Evolutionary conservation across 2,329 filamentous ascomycete species (phyloP).

Genomic region (Nectriaceae sp.): DNA sequence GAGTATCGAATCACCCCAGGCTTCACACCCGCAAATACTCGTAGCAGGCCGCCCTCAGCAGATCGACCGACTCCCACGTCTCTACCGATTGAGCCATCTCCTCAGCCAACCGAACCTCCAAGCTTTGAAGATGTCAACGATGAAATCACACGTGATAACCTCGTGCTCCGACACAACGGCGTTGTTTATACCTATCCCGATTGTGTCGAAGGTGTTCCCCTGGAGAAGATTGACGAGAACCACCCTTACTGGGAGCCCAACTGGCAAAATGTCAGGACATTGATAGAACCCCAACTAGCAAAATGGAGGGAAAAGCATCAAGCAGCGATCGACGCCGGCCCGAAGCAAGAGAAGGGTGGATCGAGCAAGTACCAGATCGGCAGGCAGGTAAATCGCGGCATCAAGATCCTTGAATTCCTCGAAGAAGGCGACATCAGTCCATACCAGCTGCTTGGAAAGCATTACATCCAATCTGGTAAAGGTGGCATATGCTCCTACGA

Average conservation of each 20-base stretch:
- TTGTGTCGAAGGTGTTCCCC: conserved; percentile 54
- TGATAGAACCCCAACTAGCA: conserved; percentile 46
- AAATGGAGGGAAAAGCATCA: conserved; percentile 52
- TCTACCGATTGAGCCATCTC: conserved; percentile 28
- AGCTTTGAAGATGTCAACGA: conserved; percentile 15
- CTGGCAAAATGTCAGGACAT: conserved; percentile 49
- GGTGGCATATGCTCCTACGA: conserved; percentile 53
- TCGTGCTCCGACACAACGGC: conserved; percentile 52
- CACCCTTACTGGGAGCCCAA: conserved; percentile 59
- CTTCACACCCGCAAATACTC: conserved; percentile 35
- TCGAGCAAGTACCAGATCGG: conserved; percentile 55
- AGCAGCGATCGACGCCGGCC: conserved; percentile 34
- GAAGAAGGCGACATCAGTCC: conserved; percentile 54
- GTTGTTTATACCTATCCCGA: conserved; percentile 51
- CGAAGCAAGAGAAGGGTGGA: conserved; percentile 34
- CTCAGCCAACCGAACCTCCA: conserved; percentile 21
- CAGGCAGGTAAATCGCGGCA: conserved; percentile 58
- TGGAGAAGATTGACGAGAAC: conserved; percentile 50
- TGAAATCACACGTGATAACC: conserved; percentile 46
- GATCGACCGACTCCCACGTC: conserved; percentile 32
- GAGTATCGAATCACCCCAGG: conserved; percentile 28
- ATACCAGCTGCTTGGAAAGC: conserved; percentile 57
- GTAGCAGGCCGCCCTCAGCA: conserved; percentile 29
- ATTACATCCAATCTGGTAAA: conserved; percentile 45
- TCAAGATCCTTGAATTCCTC: conserved; percentile 54